A percentile compares a stretch with the other conserved stretches of the same genome.
phyloP scores from a whole-genome alignment of 352 stramenopile genomes.

The Globisporangium emineosum region DNA sequence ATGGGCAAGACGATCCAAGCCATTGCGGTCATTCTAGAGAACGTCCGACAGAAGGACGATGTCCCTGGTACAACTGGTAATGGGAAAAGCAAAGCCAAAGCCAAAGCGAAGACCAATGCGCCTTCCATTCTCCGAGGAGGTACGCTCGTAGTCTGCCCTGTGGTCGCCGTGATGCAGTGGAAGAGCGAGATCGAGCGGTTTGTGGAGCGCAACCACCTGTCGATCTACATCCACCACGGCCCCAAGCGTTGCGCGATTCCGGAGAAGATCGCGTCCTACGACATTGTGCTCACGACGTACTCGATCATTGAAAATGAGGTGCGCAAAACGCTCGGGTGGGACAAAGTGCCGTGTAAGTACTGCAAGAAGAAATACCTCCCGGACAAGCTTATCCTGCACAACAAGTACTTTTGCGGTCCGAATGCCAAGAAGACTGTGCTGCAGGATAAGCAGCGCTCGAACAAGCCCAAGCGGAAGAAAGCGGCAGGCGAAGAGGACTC shows the following conservation, averaged over 20 bases:
- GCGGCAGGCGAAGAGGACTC: conserved; percentile 62
- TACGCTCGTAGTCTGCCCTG: conserved; percentile 96
- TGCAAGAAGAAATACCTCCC: conserved; percentile 91
- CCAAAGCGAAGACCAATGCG: conserved; percentile 13
- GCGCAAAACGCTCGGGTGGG: conserved; percentile 67
- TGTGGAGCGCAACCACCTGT: conserved; percentile 88
- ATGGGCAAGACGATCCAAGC: conserved; percentile 98
- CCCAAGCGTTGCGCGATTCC: conserved; percentile 69
- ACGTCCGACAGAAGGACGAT: conserved; percentile 42
- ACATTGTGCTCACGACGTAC: conserved; percentile 99
- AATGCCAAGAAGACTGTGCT: conserved; percentile 91
- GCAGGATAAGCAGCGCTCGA: conserved; percentile 85
- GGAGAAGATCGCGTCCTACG: conserved; percentile 91
- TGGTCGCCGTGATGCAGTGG: conserved; percentile 96
- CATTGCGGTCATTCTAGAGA: conserved; percentile 95
- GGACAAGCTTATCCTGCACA: conserved; percentile 92
- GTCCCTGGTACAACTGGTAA: neutral
- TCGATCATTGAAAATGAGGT: conserved; percentile 93
- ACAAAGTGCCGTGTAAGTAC: conserved; percentile 92
- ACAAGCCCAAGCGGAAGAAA: conserved; percentile 43
- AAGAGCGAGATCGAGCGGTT: conserved; percentile 92
- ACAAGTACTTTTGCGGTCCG: conserved; percentile 99
- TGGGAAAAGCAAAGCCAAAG: conserved; percentile 3
- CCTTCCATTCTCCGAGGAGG: conserved; percentile 42
- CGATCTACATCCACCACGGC: conserved; percentile 96